These are phyloP conservation scores for Sarocladiaceae sp. DNA, from an alignment of 2,329 filamentous ascomycete genomes.

Conservation along the genomic window DNA sequence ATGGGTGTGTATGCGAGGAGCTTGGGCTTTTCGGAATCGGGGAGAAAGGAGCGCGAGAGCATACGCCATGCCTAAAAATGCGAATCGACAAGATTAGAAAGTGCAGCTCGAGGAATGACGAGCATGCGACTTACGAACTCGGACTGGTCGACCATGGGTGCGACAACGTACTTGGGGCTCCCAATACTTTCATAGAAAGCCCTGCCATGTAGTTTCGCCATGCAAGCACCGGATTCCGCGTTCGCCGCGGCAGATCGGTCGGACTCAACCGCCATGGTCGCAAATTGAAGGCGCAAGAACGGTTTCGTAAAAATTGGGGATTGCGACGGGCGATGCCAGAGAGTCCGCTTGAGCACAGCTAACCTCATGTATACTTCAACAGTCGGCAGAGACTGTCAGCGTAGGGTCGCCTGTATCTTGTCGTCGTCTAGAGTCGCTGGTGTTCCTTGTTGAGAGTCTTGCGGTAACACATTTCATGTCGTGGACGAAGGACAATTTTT, in stretches of 20 bases:
- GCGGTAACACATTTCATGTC: not conserved
- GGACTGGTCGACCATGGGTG: conserved; percentile 97
- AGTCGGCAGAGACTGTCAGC: not conserved
- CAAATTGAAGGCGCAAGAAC: conserved; percentile 7
- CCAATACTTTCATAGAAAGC: conserved; percentile 95
- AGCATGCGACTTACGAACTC: conserved; percentile 70
- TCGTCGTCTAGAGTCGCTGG: not conserved
- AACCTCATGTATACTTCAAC: not conserved
- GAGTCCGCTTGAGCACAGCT: not conserved
- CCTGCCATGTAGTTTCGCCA: conserved; percentile 69
- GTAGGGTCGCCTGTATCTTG: not conserved
- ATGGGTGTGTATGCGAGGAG: conserved; percentile 92
- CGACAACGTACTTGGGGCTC: conserved; percentile 83
- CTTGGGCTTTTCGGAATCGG: conserved; percentile 55
- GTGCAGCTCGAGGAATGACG: not conserved
- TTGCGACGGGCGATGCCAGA: not conserved
- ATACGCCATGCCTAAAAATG: conserved; percentile 98
- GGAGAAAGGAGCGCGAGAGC: conserved; percentile 88
- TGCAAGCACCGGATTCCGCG: conserved; percentile 40
- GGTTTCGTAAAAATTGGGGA: not conserved
- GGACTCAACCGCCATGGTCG: conserved; percentile 25
- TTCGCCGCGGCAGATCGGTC: conserved; percentile 9
- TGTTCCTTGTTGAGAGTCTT: not conserved
- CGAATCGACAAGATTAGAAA: not conserved
- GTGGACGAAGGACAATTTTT: not conserved